Base-by-base conservation (phyloP, 495 filamentous ascomycete species). In the Penicillium atrosanguineum region DNA sequence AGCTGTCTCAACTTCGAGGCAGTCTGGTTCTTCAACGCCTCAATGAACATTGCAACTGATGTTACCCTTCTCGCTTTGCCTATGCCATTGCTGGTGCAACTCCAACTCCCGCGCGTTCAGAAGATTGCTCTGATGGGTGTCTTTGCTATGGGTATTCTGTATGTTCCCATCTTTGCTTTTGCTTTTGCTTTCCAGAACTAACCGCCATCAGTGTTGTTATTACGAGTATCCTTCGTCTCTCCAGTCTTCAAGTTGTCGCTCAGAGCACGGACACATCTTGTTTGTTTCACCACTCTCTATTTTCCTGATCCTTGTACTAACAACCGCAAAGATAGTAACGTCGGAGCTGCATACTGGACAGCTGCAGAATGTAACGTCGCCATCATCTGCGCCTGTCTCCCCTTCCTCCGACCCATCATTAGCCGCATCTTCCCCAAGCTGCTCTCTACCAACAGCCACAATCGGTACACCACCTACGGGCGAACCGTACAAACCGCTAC, bases 311-410 rank as follows among this genome's bases (percentile, higher is more conserved):
- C 83, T 86, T 78, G 6, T 21, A 16, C 50, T 54, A 52, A 59
- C 37, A 20, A 43, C 46, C 9, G 16, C 36, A 56, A 51, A 74
- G 71, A 63, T 65, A 76, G 77, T 55, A 83, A 82, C 60, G 75
- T 82, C 28, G 74, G 68, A 39, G 74, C 76, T 6, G 79, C 80
- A 0, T 80, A 75, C 59, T 96, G 90, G 90, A 90, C 87, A 16
- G 87, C 87, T 21, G 82, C 95, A 50, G 91, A 95, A 67, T 89
- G 92, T 68, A 90, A 95, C 65, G 78, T 80, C 12, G 82, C 89
- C 23, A 92, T 95, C 58, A 85, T 90, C 56, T 92, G 88, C 56
- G 87, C 86, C 45, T 94, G 88, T 59, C 83, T 95, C 19, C 91
- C 91, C 14, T 91, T 87, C 19, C 72, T 95, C 37, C 93, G 93